Conservation (phyloP, 2,329 filamentous ascomycete genomes). For the Pseudopyricularia javanii region DNA sequence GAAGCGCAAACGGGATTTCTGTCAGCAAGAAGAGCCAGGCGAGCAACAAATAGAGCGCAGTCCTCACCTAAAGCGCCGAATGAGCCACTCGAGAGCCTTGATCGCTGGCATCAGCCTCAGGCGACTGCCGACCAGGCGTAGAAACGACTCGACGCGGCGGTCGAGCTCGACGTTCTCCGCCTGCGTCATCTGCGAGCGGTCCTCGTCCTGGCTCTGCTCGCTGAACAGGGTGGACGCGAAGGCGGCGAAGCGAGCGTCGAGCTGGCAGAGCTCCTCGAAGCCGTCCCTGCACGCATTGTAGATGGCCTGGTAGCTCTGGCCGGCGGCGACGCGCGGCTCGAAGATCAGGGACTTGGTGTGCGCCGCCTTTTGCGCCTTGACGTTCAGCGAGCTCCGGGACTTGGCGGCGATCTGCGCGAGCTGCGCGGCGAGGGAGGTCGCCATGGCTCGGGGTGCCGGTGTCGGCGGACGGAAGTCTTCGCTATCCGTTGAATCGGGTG, state of each 20-base stretch:
- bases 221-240: constrained; percentile 79
- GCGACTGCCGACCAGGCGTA: constrained; percentile 65
- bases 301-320: constrained; percentile 81
- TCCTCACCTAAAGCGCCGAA: constrained; percentile 72
- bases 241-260: constrained; percentile 66
- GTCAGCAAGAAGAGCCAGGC: no score
- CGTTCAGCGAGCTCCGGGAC: constrained; percentile 80
- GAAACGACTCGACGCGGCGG: constrained; percentile 63
- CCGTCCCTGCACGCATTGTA: constrained; percentile 80
- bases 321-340: constrained; percentile 70
- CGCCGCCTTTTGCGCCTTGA: constrained; percentile 82
- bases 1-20: not conserved
- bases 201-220: constrained; percentile 81
- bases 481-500: no score
- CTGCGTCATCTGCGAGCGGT: constrained; percentile 72
- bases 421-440: constrained; percentile 75
- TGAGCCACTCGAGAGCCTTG: constrained; percentile 88
- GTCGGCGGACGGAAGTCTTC: no score
- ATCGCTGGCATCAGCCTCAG: constrained; percentile 77
- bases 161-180: constrained; percentile 76
- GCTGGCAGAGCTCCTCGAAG: constrained; percentile 78
- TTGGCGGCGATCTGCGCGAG: constrained; percentile 83
- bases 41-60: no score
- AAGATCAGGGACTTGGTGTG: constrained; percentile 95
- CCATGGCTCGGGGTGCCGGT: constrained; percentile 7